These are phyloP conservation scores for Parietichytrium sp. DNA, from an alignment of 108 stramenopile genomes.

Conservation along the genomic window DNA sequence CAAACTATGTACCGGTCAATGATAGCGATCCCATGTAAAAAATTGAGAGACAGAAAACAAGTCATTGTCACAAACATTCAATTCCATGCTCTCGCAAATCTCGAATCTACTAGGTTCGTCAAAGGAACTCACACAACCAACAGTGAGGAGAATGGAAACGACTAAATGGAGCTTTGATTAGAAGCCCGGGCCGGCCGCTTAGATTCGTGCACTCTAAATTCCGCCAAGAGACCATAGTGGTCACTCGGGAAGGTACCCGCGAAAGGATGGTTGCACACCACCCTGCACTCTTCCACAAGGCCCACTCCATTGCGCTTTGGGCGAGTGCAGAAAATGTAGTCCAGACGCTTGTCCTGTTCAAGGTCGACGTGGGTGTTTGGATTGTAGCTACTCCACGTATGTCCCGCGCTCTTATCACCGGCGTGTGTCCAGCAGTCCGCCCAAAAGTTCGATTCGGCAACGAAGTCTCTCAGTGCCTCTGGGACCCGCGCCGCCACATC, in stretches of 20 bases:
- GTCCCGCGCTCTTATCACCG: neutral
- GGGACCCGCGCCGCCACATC: no score
- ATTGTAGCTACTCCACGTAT: neutral
- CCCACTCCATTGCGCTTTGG: neutral
- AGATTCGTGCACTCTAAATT: neutral
- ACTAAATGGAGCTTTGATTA: no score
- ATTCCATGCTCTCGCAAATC: no score
- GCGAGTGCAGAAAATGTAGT: neutral
- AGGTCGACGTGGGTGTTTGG: neutral
- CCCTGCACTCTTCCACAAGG: conserved; percentile 10
- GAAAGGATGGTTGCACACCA: conserved; percentile 34
- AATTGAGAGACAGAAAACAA: no score
- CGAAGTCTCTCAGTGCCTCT: no score
- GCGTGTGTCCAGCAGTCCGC: neutral
- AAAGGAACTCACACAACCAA: no score
- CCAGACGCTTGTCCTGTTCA: conserved; percentile 13
- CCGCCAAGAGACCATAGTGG: neutral
- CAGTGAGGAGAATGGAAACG: no score
- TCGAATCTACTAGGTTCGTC: no score
- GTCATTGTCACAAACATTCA: no score
- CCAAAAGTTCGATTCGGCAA: neutral
- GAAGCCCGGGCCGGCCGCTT: no score
- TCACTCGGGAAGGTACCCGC: conserved; percentile 22
- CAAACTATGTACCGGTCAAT: no score
- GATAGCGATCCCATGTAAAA: no score